A percentile compares a stretch with the other conserved stretches of the same genome.
phyloP scores from a whole-genome alignment of 768 basidiomycete genomes.

The Chalciporus piperatus region DNA sequence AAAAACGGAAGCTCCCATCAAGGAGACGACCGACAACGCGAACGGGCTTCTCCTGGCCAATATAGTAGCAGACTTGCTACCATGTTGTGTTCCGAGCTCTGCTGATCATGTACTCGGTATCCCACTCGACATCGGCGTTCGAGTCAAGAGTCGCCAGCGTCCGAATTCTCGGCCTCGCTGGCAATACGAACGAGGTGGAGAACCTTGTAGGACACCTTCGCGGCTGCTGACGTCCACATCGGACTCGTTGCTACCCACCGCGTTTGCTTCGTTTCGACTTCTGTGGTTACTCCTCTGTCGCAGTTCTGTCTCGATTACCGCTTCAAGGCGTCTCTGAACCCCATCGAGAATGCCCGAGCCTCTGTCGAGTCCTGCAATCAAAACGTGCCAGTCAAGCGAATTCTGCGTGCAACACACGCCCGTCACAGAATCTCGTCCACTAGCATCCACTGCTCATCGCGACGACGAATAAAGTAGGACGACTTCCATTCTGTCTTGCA shows the following conservation, averaged over 20 bases:
- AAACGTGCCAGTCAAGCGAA: background rate
- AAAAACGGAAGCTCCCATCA: background rate
- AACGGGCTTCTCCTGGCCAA: background rate
- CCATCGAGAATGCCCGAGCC: conserved; percentile 1
- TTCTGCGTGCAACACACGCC: background rate
- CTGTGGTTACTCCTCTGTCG: background rate
- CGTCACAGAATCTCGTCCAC: background rate
- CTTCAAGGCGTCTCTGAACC: conserved; percentile 4
- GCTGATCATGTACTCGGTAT: background rate
- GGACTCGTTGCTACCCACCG: conserved; percentile 15
- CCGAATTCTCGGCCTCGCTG: background rate
- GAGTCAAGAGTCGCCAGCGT: background rate
- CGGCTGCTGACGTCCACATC: conserved; percentile 14
- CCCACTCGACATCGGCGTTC: background rate
- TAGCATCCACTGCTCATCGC: conserved; percentile 17
- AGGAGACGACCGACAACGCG: background rate
- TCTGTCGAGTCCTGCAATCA: background rate
- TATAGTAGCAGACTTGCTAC: background rate
- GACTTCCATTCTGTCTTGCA: conserved; percentile 11
- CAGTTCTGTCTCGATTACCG: background rate
- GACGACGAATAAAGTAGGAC: background rate
- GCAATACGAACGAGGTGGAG: background rate
- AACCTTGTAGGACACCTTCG: background rate
- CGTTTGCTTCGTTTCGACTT: conserved; percentile 12
- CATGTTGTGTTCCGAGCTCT: background rate